phyloP scores from a whole-genome alignment of 768 basidiomycete genomes.

The Leccinum boreale region DNA sequence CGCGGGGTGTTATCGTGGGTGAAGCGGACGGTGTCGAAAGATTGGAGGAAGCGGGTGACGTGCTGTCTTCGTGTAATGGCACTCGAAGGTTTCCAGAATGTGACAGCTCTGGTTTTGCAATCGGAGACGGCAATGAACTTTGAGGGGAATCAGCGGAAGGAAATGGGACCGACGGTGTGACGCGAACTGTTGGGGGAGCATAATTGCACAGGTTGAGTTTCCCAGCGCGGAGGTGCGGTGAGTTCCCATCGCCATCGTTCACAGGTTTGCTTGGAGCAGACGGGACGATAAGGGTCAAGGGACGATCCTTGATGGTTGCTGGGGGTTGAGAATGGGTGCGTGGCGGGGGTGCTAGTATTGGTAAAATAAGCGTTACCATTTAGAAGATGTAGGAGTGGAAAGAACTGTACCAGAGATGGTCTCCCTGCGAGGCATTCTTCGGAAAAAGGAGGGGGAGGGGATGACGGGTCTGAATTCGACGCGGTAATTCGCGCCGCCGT shows the following conservation, averaged over 20 bases:
- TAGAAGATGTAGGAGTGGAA: neutral
- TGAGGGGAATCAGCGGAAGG: neutral
- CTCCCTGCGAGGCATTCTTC: slow-evolving; percentile 17
- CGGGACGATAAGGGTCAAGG: slow-evolving; percentile 2
- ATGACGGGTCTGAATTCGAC: slow-evolving; percentile 51
- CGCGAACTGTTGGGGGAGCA: slow-evolving; percentile 23
- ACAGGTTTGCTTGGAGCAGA: neutral
- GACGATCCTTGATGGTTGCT: slow-evolving; percentile 13
- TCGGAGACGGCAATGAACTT: neutral
- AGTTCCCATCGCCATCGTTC: neutral
- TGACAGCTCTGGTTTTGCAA: neutral
- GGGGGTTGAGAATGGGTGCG: neutral
- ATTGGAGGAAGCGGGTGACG: slow-evolving; percentile 27
- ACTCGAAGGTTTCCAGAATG: neutral
- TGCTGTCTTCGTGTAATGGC: slow-evolving; percentile 11
- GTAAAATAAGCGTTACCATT: slow-evolving; percentile 1
- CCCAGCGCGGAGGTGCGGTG: slow-evolving; percentile 9
- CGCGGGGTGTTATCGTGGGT: slow-evolving; percentile 17
- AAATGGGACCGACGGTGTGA: neutral
- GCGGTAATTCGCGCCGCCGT: slow-evolving; percentile 71
- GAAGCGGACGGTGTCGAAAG: slow-evolving; percentile 25
- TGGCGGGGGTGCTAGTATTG: slow-evolving; percentile 5
- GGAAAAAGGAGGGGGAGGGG: neutral
- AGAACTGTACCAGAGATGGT: slow-evolving; percentile 18
- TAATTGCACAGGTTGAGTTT: slow-evolving; percentile 34